Base-by-base conservation (phyloP, 371 early-diverging fungal species). In the Mortierella polycephala region DNA sequence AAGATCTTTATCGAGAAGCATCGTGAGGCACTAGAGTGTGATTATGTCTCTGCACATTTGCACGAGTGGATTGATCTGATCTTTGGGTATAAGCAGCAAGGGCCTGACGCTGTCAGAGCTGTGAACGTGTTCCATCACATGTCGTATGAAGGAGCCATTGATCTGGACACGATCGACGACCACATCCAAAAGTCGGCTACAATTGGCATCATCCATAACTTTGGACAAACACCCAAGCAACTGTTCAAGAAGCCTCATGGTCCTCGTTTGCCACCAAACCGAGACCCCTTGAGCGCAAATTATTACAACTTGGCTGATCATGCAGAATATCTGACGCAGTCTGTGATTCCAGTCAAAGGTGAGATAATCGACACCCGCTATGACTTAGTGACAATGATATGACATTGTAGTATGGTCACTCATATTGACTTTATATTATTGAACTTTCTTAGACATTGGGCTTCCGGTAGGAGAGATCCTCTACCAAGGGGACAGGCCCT, bases 191-290 rank as follows among this genome's bases (percentile, higher is more conserved):
- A 92, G 58, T 91, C 95, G 4, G 96, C 96, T 7, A 94, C 96
- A 2, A 96, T 95, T 64, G 95, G 95, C 67, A 93, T 93, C 64
- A 98, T 98, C 63, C 91, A 96, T 72, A 95, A 98, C 81, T 98
- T 98, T 91, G 98, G 98, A 4, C 97, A 97, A 80, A 98, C 96
- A 0, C 96, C 96, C 16, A 83, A 90, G 7, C 96, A 96, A 62
- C 69, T 96, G 23, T 96, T 96, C 68, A 89, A 85, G 55, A 88
- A 86, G 67, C 93, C 95, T 0, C 96, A 96, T 81, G 91, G 93
- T 37, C 67, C 81, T 5, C 82, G 90, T 46, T 57, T 71, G 4
- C 74, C 83, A 10, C 62, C 76, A 7, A 75, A 77, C 42, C 68
- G 69, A 13, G 87, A 86, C 46, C 82, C 83, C 2, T 45, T 81